Evolutionary conservation across 768 basidiomycete species (phyloP), one percentile per base, ranked within the genome.

Genomic region (Nidularia sp.): DNA sequence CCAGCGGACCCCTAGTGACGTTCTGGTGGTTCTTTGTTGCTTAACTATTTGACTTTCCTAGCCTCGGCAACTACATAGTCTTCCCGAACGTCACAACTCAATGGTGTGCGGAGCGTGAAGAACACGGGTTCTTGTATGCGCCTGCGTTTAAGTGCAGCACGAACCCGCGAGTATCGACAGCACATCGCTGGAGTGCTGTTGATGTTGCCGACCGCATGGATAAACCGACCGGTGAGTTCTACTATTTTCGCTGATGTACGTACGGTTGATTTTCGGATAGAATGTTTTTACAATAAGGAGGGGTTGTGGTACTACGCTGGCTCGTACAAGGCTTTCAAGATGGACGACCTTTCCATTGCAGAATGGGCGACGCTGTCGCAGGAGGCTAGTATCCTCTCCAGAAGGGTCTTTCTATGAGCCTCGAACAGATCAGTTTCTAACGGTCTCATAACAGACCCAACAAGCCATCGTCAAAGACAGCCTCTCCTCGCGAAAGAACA

Each of bases 261-360:
- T 9, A 44, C 48, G 35, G 44, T 45, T 33, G 31, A 4, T 2
- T 36, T 48, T 46, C 39, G 18, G 45, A 13, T 52, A 89, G 89
- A 91, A 61, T 91, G 87, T 56, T 91, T 91, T 66, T 91, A 83
- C 58, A 86, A 84, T 66, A 89, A 84, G 63, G 86, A 89, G 51
- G 86, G 85, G 6, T 79, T 81, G 53, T 91, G 87, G 86, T 91
- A 90, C 63, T 91, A 91, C 55, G 88, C 89, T 9, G 89, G 89
- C n/a, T 75, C 80, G 3, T 91, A 91, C 67, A 80, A 76, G 50
- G 79, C 78, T 1, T 82, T 91, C 62, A 69, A 74, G 49, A 74
- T 91, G 47, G 83, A 82, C 29, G 80, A 87, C 52, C 69, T 91
- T 10, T 81, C 81, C 0, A 67, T 73, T 6, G 80, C 80, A 50